Evolutionary conservation across 1,284 basidiomycete species (phyloP), one percentile per base, ranked within the genome.

Genomic region (Thelephora terrestris): DNA sequence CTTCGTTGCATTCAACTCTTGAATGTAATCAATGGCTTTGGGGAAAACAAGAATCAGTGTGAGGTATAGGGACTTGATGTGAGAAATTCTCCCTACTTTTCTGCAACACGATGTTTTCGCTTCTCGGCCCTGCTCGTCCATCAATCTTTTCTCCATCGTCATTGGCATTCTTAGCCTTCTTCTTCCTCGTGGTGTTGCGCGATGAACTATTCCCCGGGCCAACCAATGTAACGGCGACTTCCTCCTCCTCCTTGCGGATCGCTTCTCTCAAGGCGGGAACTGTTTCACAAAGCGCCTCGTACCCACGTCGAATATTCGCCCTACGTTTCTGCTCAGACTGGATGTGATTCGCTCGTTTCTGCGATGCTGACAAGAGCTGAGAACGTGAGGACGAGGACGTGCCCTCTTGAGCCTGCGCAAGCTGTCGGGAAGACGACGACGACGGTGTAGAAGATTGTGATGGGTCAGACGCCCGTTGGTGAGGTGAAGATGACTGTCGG

Each of bases 311-410:
- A 46, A 94, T 94, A 55, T 92, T 93, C 18, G 89, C 89, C n/a
- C 91, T 76, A 21, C 91, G 78, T 65, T 93, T 93, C 68, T 92
- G 90, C 65, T 87, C 85, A 5, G 81, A 85, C 56, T 91, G 88
- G 54, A 94, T 94, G 61, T 94, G 91, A 58, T 94, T 94, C 37
- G 88, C 89, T 63, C 92, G 91, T 65, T 94, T 94, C 69, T 94
- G 91, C 7, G 84, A 85, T 0, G 67, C 61, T 20, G 61, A 63
- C 25, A 69, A 61, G 43, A 69, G 60, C 42, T 64, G 56, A 25
- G 65, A 61, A 50, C 65, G 66, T 36, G 45, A 52, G 36, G 49
- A 38, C 40, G 45, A 24, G 23, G 39, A 20, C 18, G 37, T 32
- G 21, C 49, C 46, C 20, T 49, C 23, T 20, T 36, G 42, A 24